Evolutionary conservation across 2,329 filamentous ascomycete genomes (phyloP).

Genomic region (Didymosphaeria variabile): DNA sequence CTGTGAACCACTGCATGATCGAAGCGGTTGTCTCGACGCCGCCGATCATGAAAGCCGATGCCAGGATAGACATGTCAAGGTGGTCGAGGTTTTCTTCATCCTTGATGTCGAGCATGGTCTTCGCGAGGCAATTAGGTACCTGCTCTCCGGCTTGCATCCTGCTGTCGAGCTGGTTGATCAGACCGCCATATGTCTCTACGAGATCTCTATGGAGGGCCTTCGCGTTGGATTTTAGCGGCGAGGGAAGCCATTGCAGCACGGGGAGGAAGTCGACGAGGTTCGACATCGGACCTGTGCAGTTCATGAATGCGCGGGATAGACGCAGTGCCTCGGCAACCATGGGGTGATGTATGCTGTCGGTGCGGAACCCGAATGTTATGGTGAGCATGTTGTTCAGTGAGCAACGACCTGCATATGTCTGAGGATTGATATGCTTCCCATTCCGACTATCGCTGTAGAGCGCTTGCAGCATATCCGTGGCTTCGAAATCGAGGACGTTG

Average conservation of each 20-base stretch:
- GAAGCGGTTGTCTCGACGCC: conserved; percentile 25
- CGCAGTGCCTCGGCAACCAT: conserved; percentile 17
- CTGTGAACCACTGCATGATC: conserved; percentile 21
- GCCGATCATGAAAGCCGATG: conserved; percentile 29
- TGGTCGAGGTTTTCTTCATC: conserved; percentile 23
- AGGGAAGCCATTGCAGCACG: conserved; percentile 18
- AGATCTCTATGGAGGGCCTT: conserved; percentile 17
- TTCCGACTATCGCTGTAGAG: conserved; percentile 21
- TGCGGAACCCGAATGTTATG: conserved; percentile 22
- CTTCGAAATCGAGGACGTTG: conserved; percentile 25
- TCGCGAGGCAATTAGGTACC: conserved; percentile 25
- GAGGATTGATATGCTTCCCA: conserved; percentile 23
- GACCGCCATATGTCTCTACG: conserved; percentile 23
- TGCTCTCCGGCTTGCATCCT: conserved; percentile 15
- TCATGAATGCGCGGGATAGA: conserved; percentile 22
- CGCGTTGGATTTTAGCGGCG: conserved; percentile 7
- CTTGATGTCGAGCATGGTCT: conserved; percentile 23
- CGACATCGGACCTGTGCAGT: conserved; percentile 24
- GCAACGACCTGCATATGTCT: conserved; percentile 23
- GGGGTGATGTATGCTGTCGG: conserved; percentile 18
- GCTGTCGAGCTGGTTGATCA: conserved; percentile 23
- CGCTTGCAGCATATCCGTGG: conserved; percentile 27
- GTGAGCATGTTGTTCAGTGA: conserved; percentile 25
- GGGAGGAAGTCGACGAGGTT: conserved; percentile 26
- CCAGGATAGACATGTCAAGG: conserved; percentile 28